phyloP scores from a whole-genome alignment of 805 yeast species.

The Kockiozyma suomiensis region DNA sequence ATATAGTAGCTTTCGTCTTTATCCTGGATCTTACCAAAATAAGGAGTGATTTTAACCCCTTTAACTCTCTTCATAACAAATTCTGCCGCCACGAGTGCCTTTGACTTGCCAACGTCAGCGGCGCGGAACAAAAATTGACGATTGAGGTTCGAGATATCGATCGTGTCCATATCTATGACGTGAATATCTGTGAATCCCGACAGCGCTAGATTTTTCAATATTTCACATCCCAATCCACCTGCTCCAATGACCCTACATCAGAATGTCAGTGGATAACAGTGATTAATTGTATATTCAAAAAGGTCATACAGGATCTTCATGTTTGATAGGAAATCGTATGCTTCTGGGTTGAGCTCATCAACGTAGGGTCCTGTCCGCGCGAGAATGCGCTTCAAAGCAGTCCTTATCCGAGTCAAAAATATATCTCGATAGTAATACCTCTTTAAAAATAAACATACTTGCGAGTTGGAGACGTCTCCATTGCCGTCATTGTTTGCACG shows the following conservation, averaged over 20 bases:
- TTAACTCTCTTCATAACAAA: conserved; percentile 52
- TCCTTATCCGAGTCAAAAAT: conserved; percentile 17
- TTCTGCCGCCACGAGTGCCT: conserved; percentile 66
- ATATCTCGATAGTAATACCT: no score
- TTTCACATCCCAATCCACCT: conserved; percentile 84
- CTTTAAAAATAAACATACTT: background rate
- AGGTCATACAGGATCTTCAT: conserved; percentile 42
- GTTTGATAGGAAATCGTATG: conserved; percentile 35
- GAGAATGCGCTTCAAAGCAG: conserved; percentile 33
- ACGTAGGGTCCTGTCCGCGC: conserved; percentile 43
- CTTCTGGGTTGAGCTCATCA: conserved; percentile 43
- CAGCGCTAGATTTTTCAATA: conserved; percentile 67
- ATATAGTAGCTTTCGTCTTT: conserved; percentile 63
- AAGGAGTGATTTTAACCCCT: conserved; percentile 41
- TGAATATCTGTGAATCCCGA: conserved; percentile 68
- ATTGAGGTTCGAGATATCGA: conserved; percentile 73
- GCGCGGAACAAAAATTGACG: conserved; percentile 70
- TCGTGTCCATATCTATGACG: conserved; percentile 81
- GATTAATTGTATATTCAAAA: background rate
- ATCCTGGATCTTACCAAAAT: conserved; percentile 67
- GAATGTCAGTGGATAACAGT: no score
- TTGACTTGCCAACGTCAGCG: conserved; percentile 63
- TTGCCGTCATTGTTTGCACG: background rate
- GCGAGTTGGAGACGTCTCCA: conserved; percentile 1
- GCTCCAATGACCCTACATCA: conserved; percentile 54